phyloP scores from a whole-genome alignment of 768 basidiomycete species.

The Tylopilus plumbeoviolaceoides region DNA sequence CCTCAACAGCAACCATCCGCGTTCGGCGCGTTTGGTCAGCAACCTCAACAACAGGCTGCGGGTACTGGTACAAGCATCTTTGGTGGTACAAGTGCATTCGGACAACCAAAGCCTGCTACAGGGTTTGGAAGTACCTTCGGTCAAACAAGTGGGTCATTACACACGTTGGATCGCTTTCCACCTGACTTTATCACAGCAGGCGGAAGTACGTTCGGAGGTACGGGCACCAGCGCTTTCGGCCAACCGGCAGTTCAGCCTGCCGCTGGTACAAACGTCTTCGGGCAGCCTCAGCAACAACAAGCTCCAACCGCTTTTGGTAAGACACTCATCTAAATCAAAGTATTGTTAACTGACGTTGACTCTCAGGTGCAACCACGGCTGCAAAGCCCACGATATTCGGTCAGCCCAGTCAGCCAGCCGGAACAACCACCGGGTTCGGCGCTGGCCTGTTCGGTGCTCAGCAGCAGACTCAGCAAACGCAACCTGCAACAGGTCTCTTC shows the following conservation, averaged over 20 bases:
- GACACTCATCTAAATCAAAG: slow-evolving; percentile 26
- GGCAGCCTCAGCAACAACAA: slow-evolving; percentile 37
- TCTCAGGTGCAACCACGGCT: slow-evolving; percentile 30
- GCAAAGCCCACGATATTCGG: slow-evolving; percentile 50
- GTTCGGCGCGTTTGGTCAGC: slow-evolving; percentile 56
- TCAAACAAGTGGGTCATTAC: slow-evolving; percentile 19
- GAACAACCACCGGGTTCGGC: slow-evolving; percentile 35
- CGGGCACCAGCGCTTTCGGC: slow-evolving; percentile 24
- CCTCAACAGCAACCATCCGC: slow-evolving; percentile 33
- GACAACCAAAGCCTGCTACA: slow-evolving; percentile 30
- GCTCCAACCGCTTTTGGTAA: slow-evolving; percentile 37
- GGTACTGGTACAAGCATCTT: slow-evolving; percentile 31
- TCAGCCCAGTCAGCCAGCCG: slow-evolving; percentile 39
- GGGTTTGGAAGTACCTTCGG: slow-evolving; percentile 28
- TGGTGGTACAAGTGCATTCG: slow-evolving; percentile 30
- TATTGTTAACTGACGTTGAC: background rate
- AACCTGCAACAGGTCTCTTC: slow-evolving; percentile 27
- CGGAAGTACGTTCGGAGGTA: slow-evolving; percentile 22
- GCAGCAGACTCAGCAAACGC: slow-evolving; percentile 23
- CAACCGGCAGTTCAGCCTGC: slow-evolving; percentile 25
- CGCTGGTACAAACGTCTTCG: slow-evolving; percentile 29
- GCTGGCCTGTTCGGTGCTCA: slow-evolving; percentile 26
- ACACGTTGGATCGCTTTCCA: background rate
- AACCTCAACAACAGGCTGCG: slow-evolving; percentile 35
- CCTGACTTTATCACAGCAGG: slow-evolving; percentile 11